These are phyloP conservation scores for Cladosporium sp. DNA, from an alignment of 2,329 filamentous ascomycete genomes.

Conservation along the genomic window DNA sequence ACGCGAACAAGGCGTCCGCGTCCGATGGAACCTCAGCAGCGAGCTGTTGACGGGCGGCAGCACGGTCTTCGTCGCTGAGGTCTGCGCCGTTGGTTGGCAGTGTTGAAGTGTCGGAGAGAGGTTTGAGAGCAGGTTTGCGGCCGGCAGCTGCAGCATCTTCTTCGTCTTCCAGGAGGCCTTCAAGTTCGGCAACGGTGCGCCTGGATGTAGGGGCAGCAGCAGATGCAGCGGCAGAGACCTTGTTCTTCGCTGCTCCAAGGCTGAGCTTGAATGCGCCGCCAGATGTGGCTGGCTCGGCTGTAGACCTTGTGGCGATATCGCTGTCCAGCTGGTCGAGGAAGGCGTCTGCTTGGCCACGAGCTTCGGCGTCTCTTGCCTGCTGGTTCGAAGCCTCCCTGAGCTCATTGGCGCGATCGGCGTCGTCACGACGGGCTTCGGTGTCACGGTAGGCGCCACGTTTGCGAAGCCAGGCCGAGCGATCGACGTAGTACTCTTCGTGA, in stretches of 20 bases:
- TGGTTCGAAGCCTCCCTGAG: constrained; percentile 62
- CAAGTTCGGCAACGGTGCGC: constrained; percentile 87
- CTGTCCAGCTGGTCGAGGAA: constrained; percentile 83
- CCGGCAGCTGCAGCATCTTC: constrained; percentile 62
- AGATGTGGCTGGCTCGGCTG: constrained; percentile 41
- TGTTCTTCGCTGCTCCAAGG: constrained; percentile 72
- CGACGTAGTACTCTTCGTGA: constrained; percentile 85
- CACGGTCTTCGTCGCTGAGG: constrained; percentile 82
- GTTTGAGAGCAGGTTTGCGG: constrained; percentile 38
- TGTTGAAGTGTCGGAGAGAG: constrained; percentile 36
- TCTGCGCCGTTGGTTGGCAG: constrained; percentile 74
- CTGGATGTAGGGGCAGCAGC: constrained; percentile 27
- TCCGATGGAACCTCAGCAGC: constrained; percentile 87
- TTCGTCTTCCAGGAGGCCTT: constrained; percentile 91
- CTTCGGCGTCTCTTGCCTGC: constrained; percentile 70
- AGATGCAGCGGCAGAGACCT: constrained; percentile 49
- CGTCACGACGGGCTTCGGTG: constrained; percentile 72
- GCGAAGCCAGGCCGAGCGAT: constrained; percentile 78
- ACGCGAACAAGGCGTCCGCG: constrained; percentile 83
- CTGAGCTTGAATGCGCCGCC: constrained; percentile 74
- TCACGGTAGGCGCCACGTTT: constrained; percentile 71
- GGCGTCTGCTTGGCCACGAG: constrained; percentile 78
- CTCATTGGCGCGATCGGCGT: constrained; percentile 76
- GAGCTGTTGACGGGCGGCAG: constrained; percentile 73
- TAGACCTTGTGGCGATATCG: constrained; percentile 57